Conservation (phyloP, 345 rosid genomes). For the Brassica nigra region DNA sequence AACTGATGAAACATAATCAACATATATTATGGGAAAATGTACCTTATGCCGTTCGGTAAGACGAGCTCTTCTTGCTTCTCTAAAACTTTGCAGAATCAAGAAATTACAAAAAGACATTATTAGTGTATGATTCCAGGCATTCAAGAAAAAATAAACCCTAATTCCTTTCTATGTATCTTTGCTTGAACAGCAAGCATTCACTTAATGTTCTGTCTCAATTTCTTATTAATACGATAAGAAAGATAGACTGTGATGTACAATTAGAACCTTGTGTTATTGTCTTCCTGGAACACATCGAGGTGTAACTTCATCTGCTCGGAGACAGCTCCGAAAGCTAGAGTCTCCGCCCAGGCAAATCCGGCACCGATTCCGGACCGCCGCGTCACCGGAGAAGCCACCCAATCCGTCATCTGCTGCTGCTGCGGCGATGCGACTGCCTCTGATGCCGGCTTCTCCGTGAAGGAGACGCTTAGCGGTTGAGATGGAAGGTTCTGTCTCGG, state of each 20-base stretch:
- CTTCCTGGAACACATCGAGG: slow-evolving; percentile 57
- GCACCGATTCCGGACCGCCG: slow-evolving; percentile 85
- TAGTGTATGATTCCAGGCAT: not conserved
- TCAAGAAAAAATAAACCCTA: not conserved
- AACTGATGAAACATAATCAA: not conserved
- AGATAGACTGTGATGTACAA: not conserved
- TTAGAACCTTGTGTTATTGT: slow-evolving; percentile 63
- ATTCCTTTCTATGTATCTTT: slow-evolving; percentile 1
- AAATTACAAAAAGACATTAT: not conserved
- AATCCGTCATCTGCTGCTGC: slow-evolving; percentile 48
- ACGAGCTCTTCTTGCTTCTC: slow-evolving; percentile 66
- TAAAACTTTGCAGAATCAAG: slow-evolving; percentile 51
- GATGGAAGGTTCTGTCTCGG: slow-evolving; percentile 37
- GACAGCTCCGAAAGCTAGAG: slow-evolving; percentile 62
- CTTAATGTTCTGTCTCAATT: not conserved
- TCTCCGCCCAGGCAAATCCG: slow-evolving; percentile 76
- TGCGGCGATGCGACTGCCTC: slow-evolving; percentile 16
- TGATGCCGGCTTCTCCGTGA: not conserved
- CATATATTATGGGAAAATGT: not conserved
- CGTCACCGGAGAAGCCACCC: slow-evolving; percentile 78
- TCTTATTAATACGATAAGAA: not conserved
- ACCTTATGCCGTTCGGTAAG: slow-evolving; percentile 90
- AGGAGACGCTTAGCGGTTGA: slow-evolving; percentile 13
- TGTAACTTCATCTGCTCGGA: slow-evolving; percentile 80
- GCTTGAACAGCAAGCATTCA: not conserved